Base-by-base conservation (phyloP, 495 filamentous ascomycete genomes). In the Aspergillus sclerotiicarbonarius region DNA sequence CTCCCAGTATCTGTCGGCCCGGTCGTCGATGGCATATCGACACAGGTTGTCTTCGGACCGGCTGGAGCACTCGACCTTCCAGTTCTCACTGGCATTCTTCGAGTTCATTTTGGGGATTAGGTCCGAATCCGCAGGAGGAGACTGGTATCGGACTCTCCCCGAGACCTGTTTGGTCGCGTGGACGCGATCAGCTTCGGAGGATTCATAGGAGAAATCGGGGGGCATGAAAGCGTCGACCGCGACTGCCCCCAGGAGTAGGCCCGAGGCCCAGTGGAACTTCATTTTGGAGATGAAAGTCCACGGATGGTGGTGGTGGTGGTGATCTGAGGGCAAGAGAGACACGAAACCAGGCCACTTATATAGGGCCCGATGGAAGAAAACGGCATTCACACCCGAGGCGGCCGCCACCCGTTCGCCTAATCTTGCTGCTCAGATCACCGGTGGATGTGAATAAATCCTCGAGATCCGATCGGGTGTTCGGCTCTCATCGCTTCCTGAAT, bases 161-260 rank as follows among this genome's bases (percentile, higher is more conserved):
- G 37, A 15, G 9, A 29, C 35, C 19, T 15, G 5, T 31, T 54
- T 54, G 51, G 51, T 33, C 7, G 43, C 43, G 8, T 44, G 35
- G 0, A 54, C 15, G 6, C 39, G 19, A 31, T 54, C 51, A 12
- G 51, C 51, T 43, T 54, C 37, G 19, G 51, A 54, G 37, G 51
- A 54, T 20, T 54, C 51, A 7, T 54, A 54, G 12, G 51, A 37
- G 13, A n/a, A 54, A 6, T 54, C 51, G 10, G 51, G 13, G 37
- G 51, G 51, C 41, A 29, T 54, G 51, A 54, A 54, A 33, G 51
- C 51, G 25, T 54, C 37, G 20, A 54, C 51, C 1, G 37, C 51
- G 37, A 18, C 51, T n/a, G 51, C 37, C 20, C 51, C 51, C 51
- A 54, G 19, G 8, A 54, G 37, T 19, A 54, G 37, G 41, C 51